Conservation (phyloP, 345 rosid species). For the Camelina hispida region DNA sequence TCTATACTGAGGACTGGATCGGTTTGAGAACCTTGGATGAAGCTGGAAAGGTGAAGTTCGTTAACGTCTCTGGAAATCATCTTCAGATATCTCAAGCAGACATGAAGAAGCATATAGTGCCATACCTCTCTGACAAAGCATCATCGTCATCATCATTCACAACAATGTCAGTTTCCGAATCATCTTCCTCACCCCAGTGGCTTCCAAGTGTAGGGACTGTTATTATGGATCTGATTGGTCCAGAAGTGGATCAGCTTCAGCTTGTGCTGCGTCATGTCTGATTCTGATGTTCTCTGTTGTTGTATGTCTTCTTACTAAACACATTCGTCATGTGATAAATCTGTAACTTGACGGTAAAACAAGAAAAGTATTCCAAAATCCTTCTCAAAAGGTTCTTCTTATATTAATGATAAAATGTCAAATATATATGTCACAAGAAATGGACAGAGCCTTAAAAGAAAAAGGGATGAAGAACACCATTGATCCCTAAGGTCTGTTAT, state of each 20-base stretch:
- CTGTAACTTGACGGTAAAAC: constrained; percentile 9
- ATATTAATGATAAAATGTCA: constrained; percentile 12
- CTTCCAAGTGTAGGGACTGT: constrained; percentile 42
- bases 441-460: background rate
- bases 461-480: constrained; percentile 4
- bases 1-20: constrained; percentile 75
- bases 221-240: constrained; percentile 44
- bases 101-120: constrained; percentile 66
- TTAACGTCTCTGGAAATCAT: constrained; percentile 66
- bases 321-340: background rate
- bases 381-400: constrained; percentile 15
- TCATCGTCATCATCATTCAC: constrained; percentile 30
- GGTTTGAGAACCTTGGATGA: constrained; percentile 70
- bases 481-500: constrained; percentile 27
- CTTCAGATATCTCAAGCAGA: constrained; percentile 59
- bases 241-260: constrained; percentile 36
- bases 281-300: constrained; percentile 26
- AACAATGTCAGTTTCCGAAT: constrained; percentile 25
- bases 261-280: constrained; percentile 38
- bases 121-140: constrained; percentile 56
- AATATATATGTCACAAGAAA: constrained; percentile 26
- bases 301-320: constrained; percentile 28
- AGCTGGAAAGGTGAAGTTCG: constrained; percentile 70
- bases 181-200: constrained; percentile 44
- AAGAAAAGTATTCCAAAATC: constrained; percentile 25